phyloP scores from a whole-genome alignment of 352 stramenopile species.

The Phytophthora hibernalis region DNA sequence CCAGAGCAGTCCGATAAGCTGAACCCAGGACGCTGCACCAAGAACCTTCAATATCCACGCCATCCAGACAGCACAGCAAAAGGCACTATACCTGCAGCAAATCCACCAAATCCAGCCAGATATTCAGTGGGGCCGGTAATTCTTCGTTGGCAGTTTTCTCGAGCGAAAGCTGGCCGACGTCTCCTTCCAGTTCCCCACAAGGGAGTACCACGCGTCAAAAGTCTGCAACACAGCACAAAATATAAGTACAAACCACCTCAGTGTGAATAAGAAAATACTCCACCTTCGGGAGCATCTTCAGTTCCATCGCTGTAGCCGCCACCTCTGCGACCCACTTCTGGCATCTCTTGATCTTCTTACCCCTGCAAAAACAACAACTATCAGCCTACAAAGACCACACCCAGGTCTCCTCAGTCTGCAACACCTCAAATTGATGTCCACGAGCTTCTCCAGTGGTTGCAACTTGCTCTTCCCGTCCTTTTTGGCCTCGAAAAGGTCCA shows the following conservation, averaged over 20 bases:
- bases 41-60: slow-evolving; percentile 13
- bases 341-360: slow-evolving; percentile 76
- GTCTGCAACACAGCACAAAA: slow-evolving; percentile 42
- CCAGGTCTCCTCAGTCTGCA: background rate
- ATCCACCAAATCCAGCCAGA: slow-evolving; percentile 83
- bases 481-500: slow-evolving; percentile 72
- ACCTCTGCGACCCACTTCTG: slow-evolving; percentile 86
- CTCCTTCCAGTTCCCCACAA: slow-evolving; percentile 50
- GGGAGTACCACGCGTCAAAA: slow-evolving; percentile 79
- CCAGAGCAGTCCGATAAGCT: slow-evolving; percentile 55
- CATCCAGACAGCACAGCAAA: background rate
- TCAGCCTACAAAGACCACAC: slow-evolving; percentile 5
- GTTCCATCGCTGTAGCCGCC: slow-evolving; percentile 52
- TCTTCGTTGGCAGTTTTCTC: slow-evolving; percentile 70
- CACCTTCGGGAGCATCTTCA: slow-evolving; percentile 62
- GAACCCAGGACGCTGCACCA: slow-evolving; percentile 56
- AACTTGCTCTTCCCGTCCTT: slow-evolving; percentile 68
- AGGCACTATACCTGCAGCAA: slow-evolving; percentile 68
- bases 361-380: slow-evolving; percentile 37
- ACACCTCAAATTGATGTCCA: slow-evolving; percentile 72
- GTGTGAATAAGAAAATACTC: background rate
- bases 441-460: slow-evolving; percentile 74
- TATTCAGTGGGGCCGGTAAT: slow-evolving; percentile 52
- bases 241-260: background rate
- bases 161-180: slow-evolving; percentile 47